These are phyloP conservation scores for Gnomoniopsis sp. DNA, from an alignment of 2,329 filamentous ascomycete genomes.

Conservation along the genomic window DNA sequence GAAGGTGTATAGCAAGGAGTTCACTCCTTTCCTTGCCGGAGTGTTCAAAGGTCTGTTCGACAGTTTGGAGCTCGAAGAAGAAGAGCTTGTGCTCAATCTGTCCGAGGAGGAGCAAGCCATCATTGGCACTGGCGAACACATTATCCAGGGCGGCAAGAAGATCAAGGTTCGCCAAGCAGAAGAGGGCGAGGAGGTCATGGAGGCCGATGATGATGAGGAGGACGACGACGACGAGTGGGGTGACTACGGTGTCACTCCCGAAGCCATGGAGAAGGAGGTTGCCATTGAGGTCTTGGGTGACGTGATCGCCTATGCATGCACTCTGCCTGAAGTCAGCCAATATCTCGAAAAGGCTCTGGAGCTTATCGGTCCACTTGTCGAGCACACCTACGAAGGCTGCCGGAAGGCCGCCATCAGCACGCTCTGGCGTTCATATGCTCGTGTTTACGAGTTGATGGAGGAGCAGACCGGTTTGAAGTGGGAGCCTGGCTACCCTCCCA, in stretches of 20 bases:
- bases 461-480: constrained; percentile 77
- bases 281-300: constrained; percentile 93
- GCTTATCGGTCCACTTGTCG: constrained; percentile 73
- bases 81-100: constrained; percentile 77
- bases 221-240: constrained; percentile 75
- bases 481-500: constrained; percentile 81
- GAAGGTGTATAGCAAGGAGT: constrained; percentile 86
- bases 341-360: constrained; percentile 89
- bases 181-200: constrained; percentile 55
- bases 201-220: constrained; percentile 53
- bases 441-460: constrained; percentile 84
- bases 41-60: constrained; percentile 79
- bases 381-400: constrained; percentile 90
- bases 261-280: constrained; percentile 96
- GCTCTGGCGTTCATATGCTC: constrained; percentile 88
- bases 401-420: constrained; percentile 89
- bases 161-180: constrained; percentile 70
- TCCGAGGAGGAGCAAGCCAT: constrained; percentile 72
- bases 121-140: constrained; percentile 61
- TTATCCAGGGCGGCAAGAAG: constrained; percentile 79
- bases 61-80: constrained; percentile 82
- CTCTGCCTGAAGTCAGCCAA: constrained; percentile 66
- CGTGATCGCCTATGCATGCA: constrained; percentile 81
- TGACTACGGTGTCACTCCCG: constrained; percentile 82
- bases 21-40: constrained; percentile 72